Conservation (phyloP, 805 yeast genomes). For the Nakazawaea siamensis region DNA sequence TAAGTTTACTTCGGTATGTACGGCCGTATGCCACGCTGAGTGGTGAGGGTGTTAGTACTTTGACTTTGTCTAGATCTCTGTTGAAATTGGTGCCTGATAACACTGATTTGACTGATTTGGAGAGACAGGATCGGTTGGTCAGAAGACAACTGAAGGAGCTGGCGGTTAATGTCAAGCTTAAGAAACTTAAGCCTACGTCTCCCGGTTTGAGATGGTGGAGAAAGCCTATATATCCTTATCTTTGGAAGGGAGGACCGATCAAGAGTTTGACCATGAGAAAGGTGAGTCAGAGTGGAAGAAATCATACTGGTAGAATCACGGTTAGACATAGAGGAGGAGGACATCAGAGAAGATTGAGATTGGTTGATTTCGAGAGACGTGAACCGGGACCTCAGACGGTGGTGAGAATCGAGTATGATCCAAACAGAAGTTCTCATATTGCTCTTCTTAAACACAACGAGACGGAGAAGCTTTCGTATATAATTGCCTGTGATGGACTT, state of each 20-base stretch:
- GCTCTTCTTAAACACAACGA: conserved; percentile 67
- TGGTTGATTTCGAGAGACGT: conserved; percentile 67
- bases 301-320: conserved; percentile 79
- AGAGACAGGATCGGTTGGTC: conserved; percentile 66
- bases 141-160: conserved; percentile 67
- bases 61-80: conserved; percentile 25
- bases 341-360: conserved; percentile 77
- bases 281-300: conserved; percentile 79
- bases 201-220: conserved; percentile 88
- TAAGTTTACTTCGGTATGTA: too few species aligned
- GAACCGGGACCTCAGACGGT: conserved; percentile 71
- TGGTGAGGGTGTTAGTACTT: too few species aligned
- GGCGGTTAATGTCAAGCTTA: conserved; percentile 62
- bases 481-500: conserved; percentile 86
- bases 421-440: conserved; percentile 88
- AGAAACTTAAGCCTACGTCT: conserved; percentile 69
- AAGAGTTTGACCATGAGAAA: conserved; percentile 66
- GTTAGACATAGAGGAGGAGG: conserved; percentile 98
- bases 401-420: conserved; percentile 88
- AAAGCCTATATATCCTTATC: conserved; percentile 77
- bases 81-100: conserved; percentile 33
- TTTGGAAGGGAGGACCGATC: conserved; percentile 80
- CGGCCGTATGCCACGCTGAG: too few species aligned
- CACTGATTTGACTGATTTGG: conserved; percentile 60
- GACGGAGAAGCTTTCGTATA: conserved; percentile 63